phyloP scores from a whole-genome alignment of 2,329 filamentous ascomycete species.

The Arthrobotrys pseudoclavata region DNA sequence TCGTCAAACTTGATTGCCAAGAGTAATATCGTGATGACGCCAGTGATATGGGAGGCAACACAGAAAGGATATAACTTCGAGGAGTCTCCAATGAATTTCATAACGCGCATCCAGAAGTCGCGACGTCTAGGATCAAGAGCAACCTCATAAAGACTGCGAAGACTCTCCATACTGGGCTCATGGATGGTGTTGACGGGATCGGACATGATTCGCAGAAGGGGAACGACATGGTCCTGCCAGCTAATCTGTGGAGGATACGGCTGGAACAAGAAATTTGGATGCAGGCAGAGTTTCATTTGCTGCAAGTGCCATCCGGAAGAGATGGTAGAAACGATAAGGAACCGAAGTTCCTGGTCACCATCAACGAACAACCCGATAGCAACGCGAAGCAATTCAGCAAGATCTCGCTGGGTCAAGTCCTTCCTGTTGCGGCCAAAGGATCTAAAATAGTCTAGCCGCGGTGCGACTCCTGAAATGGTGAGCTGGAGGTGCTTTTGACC shows the following conservation, averaged over 20 bases:
- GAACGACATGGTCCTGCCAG: constrained; percentile 43
- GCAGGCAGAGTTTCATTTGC: constrained; percentile 33
- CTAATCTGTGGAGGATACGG: constrained; percentile 26
- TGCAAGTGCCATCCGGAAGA: constrained; percentile 2
- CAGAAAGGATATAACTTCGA: constrained; percentile 27
- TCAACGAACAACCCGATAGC: constrained; percentile 27
- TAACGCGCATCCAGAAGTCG: constrained; percentile 26
- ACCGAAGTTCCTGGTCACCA: constrained; percentile 41
- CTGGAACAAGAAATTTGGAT: constrained; percentile 36
- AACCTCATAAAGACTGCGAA: constrained; percentile 22
- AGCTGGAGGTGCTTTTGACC: constrained; percentile 30
- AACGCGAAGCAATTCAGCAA: constrained; percentile 21
- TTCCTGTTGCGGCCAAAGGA: background rate
- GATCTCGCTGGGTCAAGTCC: background rate
- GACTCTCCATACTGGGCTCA: background rate
- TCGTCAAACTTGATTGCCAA: constrained; percentile 29
- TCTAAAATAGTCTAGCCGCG: constrained; percentile 6
- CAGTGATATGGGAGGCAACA: constrained; percentile 30
- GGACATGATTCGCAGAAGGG: constrained; percentile 35
- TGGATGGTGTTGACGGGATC: constrained; percentile 22
- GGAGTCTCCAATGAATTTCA: constrained; percentile 12
- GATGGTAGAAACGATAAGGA: constrained; percentile 13
- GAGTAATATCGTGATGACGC: constrained; percentile 43
- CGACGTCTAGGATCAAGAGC: constrained; percentile 13
- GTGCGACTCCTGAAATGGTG: background rate